Evolutionary conservation across 306 rosid species (phyloP).

Genomic region (Cicer cuneatum): DNA sequence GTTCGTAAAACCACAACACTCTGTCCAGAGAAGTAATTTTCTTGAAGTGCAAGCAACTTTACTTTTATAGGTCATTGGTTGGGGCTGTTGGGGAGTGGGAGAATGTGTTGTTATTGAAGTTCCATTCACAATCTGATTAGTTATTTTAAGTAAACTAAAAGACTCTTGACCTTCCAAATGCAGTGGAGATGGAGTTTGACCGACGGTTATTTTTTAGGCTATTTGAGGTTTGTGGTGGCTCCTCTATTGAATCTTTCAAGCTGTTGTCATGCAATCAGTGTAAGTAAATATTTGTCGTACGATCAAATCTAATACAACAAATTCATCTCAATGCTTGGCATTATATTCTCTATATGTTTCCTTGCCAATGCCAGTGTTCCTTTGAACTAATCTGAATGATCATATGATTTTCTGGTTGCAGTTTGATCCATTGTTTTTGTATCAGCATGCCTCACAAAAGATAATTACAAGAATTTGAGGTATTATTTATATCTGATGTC

Average conservation of each 20-base stretch:
- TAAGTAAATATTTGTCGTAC: conserved; percentile 15
- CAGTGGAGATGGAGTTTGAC: conserved; percentile 34
- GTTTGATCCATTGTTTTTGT: conserved; percentile 24
- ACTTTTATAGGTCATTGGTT: conserved; percentile 8
- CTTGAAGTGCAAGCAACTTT: background rate
- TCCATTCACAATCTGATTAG: background rate
- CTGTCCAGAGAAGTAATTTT: conserved; percentile 32
- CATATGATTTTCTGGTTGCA: conserved; percentile 40
- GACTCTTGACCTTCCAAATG: conserved; percentile 42
- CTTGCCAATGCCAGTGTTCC: conserved; percentile 24
- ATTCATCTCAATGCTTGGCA: conserved; percentile 3
- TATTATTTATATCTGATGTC: conserved; percentile 22
- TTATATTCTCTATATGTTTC: conserved; percentile 30
- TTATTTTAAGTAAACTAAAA: conserved; percentile 38
- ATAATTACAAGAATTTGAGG: conserved; percentile 8
- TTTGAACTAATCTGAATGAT: conserved; percentile 4
- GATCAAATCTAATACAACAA: background rate
- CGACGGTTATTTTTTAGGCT: conserved; percentile 23
- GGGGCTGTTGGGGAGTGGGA: background rate
- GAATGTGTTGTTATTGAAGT: background rate
- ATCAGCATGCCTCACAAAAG: conserved; percentile 5
- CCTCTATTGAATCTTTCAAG: conserved; percentile 17
- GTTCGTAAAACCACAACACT: conserved; percentile 16
- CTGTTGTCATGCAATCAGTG: conserved; percentile 2
- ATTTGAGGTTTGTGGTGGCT: conserved; percentile 25